phyloP scores from a whole-genome alignment of 2,329 filamentous ascomycete genomes.

The Didymella pinodella region DNA sequence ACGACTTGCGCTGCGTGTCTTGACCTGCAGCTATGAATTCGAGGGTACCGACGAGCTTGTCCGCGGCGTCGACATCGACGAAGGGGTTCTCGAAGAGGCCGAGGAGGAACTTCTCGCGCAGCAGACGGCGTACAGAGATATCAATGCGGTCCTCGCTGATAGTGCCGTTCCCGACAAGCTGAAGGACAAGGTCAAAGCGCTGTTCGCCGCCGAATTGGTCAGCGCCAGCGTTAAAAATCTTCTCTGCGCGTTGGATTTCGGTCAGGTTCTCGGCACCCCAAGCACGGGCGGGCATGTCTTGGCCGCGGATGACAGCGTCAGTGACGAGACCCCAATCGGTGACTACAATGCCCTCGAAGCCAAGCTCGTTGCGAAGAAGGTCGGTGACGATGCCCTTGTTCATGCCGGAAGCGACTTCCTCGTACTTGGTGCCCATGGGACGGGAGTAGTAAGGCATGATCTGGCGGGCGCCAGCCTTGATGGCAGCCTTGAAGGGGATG shows the following conservation, averaged over 20 bases:
- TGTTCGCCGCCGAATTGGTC: slow-evolving; percentile 63
- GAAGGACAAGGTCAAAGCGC: slow-evolving; percentile 58
- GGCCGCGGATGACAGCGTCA: slow-evolving; percentile 53
- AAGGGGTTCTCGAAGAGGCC: slow-evolving; percentile 63
- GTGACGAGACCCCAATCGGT: slow-evolving; percentile 64
- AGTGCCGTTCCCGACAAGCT: slow-evolving; percentile 55
- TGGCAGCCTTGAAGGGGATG: slow-evolving; percentile 60
- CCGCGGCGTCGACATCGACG: slow-evolving; percentile 56
- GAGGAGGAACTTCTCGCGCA: slow-evolving; percentile 61
- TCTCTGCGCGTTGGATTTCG: slow-evolving; percentile 53
- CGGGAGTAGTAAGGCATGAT: slow-evolving; percentile 63
- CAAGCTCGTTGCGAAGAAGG: slow-evolving; percentile 57
- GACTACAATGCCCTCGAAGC: slow-evolving; percentile 61
- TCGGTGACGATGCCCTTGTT: slow-evolving; percentile 62
- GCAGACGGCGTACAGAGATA: slow-evolving; percentile 56
- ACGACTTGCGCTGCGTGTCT: slow-evolving; percentile 50
- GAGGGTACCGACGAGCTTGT: slow-evolving; percentile 54
- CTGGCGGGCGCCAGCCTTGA: slow-evolving; percentile 59
- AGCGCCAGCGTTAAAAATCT: slow-evolving; percentile 60
- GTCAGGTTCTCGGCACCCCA: slow-evolving; percentile 61
- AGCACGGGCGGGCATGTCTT: slow-evolving; percentile 58
- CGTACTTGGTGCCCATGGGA: slow-evolving; percentile 58
- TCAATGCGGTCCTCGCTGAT: slow-evolving; percentile 57
- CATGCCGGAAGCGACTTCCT: slow-evolving; percentile 60
- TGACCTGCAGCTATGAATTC: slow-evolving; percentile 53